phyloP scores from a whole-genome alignment of 2,329 filamentous ascomycete genomes.

The Fusarium concolor region DNA sequence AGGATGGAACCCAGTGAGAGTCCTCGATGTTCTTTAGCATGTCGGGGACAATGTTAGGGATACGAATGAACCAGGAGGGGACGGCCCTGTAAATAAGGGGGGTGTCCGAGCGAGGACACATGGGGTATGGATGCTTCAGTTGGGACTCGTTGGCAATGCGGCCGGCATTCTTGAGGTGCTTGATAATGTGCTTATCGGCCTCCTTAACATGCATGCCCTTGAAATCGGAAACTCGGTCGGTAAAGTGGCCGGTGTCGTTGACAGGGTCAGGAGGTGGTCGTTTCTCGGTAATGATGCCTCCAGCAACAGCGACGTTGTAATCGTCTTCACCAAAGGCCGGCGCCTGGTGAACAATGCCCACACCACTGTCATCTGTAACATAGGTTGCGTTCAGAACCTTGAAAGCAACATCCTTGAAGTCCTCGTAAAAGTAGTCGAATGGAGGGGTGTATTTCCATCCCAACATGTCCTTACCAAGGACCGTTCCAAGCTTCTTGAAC shows the following conservation, averaged over 20 bases:
- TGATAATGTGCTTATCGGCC: conserved; percentile 93
- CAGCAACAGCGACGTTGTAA: conserved; percentile 83
- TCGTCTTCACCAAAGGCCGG: conserved; percentile 97
- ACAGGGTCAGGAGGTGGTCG: conserved; percentile 90
- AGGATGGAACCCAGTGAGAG: conserved; percentile 91
- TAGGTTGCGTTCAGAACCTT: conserved; percentile 85
- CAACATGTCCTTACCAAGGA: conserved; percentile 86
- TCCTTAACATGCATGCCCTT: conserved; percentile 89
- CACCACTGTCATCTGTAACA: conserved; percentile 90
- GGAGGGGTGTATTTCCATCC: conserved; percentile 91
- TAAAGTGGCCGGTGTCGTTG: conserved; percentile 86
- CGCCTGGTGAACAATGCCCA: conserved; percentile 92
- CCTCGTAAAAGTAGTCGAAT: conserved; percentile 89
- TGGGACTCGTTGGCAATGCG: conserved; percentile 87
- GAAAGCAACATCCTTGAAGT: conserved; percentile 89
- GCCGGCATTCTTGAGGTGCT: conserved; percentile 81
- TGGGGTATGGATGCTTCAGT: conserved; percentile 90
- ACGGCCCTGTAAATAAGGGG: conserved; percentile 93
- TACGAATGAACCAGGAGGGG: conserved; percentile 94
- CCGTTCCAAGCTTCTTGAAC: conserved; percentile 82
- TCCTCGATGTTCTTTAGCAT: conserved; percentile 92
- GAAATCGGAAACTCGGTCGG: conserved; percentile 80
- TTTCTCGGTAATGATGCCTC: conserved; percentile 80
- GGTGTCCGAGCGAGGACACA: conserved; percentile 95
- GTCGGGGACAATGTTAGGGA: conserved; percentile 82